Conservation (phyloP, 2,329 filamentous ascomycete species). For the Harringtonia aguacate region DNA sequence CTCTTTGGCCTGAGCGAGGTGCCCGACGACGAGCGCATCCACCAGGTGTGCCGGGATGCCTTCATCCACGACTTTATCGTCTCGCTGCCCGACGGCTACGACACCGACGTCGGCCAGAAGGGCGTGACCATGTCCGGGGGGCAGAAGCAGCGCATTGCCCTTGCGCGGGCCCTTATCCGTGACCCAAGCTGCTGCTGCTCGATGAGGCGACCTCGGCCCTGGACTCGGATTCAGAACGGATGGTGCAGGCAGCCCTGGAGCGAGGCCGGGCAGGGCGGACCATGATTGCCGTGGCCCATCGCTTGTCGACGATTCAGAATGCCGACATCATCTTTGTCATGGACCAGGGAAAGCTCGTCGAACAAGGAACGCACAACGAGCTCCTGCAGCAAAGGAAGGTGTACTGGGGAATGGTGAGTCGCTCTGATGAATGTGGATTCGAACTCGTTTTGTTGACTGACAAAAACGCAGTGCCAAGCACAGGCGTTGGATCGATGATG, state of each 20-base stretch:
- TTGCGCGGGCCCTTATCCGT: slow-evolving; percentile 43
- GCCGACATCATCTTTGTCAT: slow-evolving; percentile 57
- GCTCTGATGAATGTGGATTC: too few relatives aligned
- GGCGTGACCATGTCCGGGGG: slow-evolving; percentile 52
- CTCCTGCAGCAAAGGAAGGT: slow-evolving; percentile 39
- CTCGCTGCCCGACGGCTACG: slow-evolving; percentile 56
- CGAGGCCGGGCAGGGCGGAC: slow-evolving; percentile 46
- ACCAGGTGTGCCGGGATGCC: slow-evolving; percentile 46
- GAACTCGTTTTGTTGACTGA: neutral
- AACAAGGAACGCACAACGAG: slow-evolving; percentile 43
- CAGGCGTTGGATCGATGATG: too few relatives aligned
- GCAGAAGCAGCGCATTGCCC: slow-evolving; percentile 44
- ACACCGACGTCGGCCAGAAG: slow-evolving; percentile 55
- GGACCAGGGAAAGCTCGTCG: slow-evolving; percentile 49
- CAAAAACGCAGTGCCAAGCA: neutral
- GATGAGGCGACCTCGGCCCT: slow-evolving; percentile 50
- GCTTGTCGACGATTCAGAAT: slow-evolving; percentile 29
- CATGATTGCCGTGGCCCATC: slow-evolving; percentile 66
- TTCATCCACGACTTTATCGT: slow-evolving; percentile 62
- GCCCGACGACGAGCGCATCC: slow-evolving; percentile 39
- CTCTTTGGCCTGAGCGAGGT: slow-evolving; percentile 47
- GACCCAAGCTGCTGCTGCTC: slow-evolving; percentile 42
- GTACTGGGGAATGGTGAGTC: slow-evolving; percentile 47
- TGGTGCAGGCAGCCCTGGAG: slow-evolving; percentile 59
- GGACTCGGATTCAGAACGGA: slow-evolving; percentile 48